Base-by-base conservation (phyloP, 2,329 filamentous ascomycete species). In the Alternaria infectoria region DNA sequence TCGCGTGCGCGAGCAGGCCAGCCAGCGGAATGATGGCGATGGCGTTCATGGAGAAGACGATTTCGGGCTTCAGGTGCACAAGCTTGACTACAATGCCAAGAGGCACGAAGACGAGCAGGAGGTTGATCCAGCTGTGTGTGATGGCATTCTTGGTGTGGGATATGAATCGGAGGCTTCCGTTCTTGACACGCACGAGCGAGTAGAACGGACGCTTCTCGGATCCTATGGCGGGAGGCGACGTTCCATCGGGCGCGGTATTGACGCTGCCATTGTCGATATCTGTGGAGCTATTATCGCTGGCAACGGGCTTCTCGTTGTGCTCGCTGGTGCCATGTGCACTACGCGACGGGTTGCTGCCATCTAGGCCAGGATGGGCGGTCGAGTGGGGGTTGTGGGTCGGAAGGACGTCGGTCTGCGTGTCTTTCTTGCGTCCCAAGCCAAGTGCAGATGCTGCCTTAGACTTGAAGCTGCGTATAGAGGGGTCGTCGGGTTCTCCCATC, bases 71-170 rank as follows among this genome's bases (percentile, higher is more conserved):
- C 51, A 84, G 66, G 26, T 74, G 66, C 13, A 80, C 78, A 11
- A 79, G 74, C 59, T 90, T 84, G 60, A 89, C 85, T 62, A 85
- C 85, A 72, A 96, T 94, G 71, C 92, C 92, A 57, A 92, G 84
- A 8, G 92, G 92, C 28, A 95, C 92, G 74, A 93, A 93, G 58
- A 94, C 81, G 66, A 95, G 83, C 69, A 95, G 83, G 58, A 93
- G 73, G 77, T 96, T 95, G 82, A 95, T 83, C 87, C 90, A 93
- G 83, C 89, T 93, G 76, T 92, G 88, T 46, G 89, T 86, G 66
- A 94, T 72, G 73, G 83, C 83, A 89, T 88, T 76, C 82, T 85
- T 84, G 58, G 81, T 81, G 69, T 85, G 83, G 36, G 84, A 85
- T 68, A 85, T 80, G 77, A 89, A 87, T 74, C 83, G 80, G 67